Base-by-base conservation (phyloP, 2,329 filamentous ascomycete species). In the Fusarium chuoi region DNA sequence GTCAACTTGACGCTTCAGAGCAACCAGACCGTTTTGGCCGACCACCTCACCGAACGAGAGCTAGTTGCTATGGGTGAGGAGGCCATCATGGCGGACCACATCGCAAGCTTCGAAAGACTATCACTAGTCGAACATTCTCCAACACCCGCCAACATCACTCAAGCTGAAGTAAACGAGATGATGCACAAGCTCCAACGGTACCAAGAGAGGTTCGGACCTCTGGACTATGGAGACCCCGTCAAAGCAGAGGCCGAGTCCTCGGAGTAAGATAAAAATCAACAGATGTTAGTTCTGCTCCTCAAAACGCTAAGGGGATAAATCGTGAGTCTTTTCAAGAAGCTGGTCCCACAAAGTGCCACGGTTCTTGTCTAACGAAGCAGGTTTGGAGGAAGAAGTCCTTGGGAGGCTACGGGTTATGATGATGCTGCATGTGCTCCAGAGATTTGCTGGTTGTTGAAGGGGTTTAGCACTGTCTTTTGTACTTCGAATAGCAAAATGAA, bases 101-200 rank as follows among this genome's bases (percentile, higher is more conserved):
- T 28, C 4, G 6, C 7, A 2, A 6, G 20, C 2, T 36, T 65
- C 6, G 20, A 20, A 20, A 26, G 5, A 41, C 39, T n/a, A 14
- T 36, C 7, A 24, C 8, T 18, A 2, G 6, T 6, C 20, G 24
- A 24, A 49, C 26, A 8, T 12, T 46, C 30, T 6, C 12, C 33
- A 33, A 33, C 12, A 33, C 33, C 33, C 13, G 5, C 33, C 8
- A 33, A 62, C 10, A 38, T 65, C 11, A 24, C 39, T n/a, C 41
- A 24, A 4, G 57, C 15, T 41, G 20, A 12, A 6, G 30, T 45
- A 3, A 26, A 20, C 22, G 28, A 42, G 12, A 44, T 58, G 41
- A 65, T 55, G 41, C 26, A 18, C 10, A 17, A 44, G n/a, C 33
- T 62, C 9, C 39, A 62, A 24, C 36, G 18, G 51, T 58, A 62